Base-by-base conservation (phyloP, 768 basidiomycete species). In the Psilocybe sp. region DNA sequence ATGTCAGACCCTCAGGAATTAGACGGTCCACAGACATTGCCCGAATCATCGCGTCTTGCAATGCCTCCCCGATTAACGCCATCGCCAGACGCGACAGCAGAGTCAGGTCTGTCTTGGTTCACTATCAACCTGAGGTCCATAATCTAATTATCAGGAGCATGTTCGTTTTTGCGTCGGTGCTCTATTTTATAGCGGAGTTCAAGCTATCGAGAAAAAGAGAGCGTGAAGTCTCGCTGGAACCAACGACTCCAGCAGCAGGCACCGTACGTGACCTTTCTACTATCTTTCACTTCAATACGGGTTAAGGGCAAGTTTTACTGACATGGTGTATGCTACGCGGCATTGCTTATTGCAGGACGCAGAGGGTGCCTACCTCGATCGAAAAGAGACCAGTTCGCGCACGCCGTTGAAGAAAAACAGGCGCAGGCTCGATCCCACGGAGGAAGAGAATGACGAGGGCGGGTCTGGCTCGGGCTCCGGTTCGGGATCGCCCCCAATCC, bases 361-460 rank as follows among this genome's bases (percentile, higher is more conserved):
- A 47, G 76, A 77, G 67, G 55, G 63, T 31, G 49, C 60, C 14
- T 59, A 52, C 51, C 66, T 63, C 59, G 75, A 78, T 57, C 69
- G 67, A 52, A 81, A 77, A 63, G 80, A 83, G 41, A 68, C 74
- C 36, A 76, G 75, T 39, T 68, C 75, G 36, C 77, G 76, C 34
- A 79, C 81, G 3, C 87, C 86, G 1, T 79, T 85, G 35, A 90
- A 91, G 77, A 90, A 87, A 75, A 89, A 89, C 59, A 74, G 85
- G 44, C 71, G 78, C 20, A 72, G 75, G 11, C 70, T 89, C 44
- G 84, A 79, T 57, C 64, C 81, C 44, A 82, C 86, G 0, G 76
- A 76, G 49, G 84, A 87, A 52, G 85, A 89, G 64, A 78, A 81
- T 39, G 81, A 84, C 57, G 64, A 60, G 40, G 44, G 50, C 31